Conservation (phyloP, 352 stramenopile genomes). For the Achlya hypogyna region DNA sequence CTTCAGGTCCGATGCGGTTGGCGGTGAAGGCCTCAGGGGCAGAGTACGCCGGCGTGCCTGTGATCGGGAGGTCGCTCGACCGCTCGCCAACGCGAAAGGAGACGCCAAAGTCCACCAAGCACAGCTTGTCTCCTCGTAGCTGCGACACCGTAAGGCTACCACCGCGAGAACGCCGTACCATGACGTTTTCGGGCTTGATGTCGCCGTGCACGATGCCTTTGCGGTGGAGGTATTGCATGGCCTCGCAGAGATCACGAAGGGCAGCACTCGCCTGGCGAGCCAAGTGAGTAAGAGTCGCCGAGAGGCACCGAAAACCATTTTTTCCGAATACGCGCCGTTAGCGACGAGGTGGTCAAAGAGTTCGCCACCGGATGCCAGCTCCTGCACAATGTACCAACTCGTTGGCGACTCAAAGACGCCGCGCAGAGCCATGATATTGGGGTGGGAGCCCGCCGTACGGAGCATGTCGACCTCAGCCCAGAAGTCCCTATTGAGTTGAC, state of each 20-base stretch:
- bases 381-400: conserved; percentile 75
- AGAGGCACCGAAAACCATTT: not conserved
- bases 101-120: conserved; percentile 80
- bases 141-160: not conserved
- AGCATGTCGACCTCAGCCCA: conserved; percentile 78
- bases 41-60: conserved; percentile 64
- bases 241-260: conserved; percentile 64
- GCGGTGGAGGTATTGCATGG: conserved; percentile 75
- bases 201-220: conserved; percentile 84
- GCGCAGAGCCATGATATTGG: conserved; percentile 70
- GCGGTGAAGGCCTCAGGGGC: conserved; percentile 34
- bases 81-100: conserved; percentile 70
- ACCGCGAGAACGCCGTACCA: conserved; percentile 22
- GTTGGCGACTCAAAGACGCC: conserved; percentile 63
- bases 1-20: not conserved
- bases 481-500: conserved; percentile 37
- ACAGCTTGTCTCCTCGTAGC: conserved; percentile 60
- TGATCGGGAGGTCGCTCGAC: conserved; percentile 60
- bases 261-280: conserved; percentile 42
- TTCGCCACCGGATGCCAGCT: conserved; percentile 77
- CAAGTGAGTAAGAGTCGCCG: not conserved
- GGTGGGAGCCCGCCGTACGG: conserved; percentile 53
- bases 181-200: conserved; percentile 84
- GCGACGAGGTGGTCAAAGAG: conserved; percentile 81
- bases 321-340: conserved; percentile 81